A percentile compares a stretch with the other conserved stretches of the same genome.
Conservation (phyloP, 441 rosid species). For the Mallotus repandus region DNA sequence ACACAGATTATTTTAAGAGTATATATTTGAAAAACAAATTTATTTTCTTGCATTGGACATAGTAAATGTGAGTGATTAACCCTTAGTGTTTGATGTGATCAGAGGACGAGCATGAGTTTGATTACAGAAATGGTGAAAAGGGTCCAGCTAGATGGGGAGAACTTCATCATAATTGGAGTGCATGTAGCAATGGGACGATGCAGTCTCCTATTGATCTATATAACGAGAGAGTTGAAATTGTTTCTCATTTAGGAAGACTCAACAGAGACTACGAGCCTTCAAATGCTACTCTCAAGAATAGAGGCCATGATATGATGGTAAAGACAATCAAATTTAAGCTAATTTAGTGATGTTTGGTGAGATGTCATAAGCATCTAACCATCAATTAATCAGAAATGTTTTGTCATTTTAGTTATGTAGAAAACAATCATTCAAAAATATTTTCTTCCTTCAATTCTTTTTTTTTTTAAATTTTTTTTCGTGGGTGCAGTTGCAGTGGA, state of each 20-base stretch:
- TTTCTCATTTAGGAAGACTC: constrained; percentile 49
- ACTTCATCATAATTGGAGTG: constrained; percentile 58
- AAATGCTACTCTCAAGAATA: constrained; percentile 61
- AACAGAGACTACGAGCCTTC: constrained; percentile 48
- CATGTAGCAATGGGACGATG: constrained; percentile 65
- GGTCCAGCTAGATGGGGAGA: constrained; percentile 76
- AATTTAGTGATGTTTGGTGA: not conserved
- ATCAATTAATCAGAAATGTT: not conserved
- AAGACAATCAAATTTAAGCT: not conserved
- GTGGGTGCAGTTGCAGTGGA: constrained; percentile 51
- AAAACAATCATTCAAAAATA: too few relatives aligned
- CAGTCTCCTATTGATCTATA: constrained; percentile 76
- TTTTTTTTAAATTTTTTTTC: too few relatives aligned
- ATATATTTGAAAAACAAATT: too few relatives aligned
- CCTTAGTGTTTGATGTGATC: not conserved
- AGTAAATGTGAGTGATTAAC: too few relatives aligned
- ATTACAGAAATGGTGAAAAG: constrained; percentile 33
- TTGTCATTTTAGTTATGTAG: not conserved
- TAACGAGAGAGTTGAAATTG: constrained; percentile 49
- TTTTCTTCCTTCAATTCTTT: too few relatives aligned
- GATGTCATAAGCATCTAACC: constrained; percentile 5
- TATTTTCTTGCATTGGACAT: not conserved
- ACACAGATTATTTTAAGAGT: too few relatives aligned
- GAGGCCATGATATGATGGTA: constrained; percentile 92
- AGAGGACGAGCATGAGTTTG: constrained; percentile 67